Conservation (phyloP, 1,139 yeast genomes). For the Sporopachydermia cereana region DNA sequence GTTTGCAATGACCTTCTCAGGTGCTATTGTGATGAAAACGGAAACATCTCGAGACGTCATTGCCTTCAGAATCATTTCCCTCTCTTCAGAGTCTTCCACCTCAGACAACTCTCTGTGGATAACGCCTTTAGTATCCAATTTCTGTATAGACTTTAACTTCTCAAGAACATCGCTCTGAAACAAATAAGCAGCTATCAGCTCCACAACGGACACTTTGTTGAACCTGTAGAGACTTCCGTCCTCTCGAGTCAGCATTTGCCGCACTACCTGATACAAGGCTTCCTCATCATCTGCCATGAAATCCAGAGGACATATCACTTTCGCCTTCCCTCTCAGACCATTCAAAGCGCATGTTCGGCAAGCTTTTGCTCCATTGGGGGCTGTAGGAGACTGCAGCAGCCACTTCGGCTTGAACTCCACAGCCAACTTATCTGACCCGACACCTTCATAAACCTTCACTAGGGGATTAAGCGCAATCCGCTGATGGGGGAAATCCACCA, state of each 20-base stretch:
- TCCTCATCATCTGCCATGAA: conserved; percentile 16
- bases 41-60: conserved; percentile 30
- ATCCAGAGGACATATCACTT: conserved; percentile 26
- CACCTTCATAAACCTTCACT: conserved; percentile 10
- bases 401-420: conserved; percentile 37
- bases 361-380: conserved; percentile 20
- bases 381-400: conserved; percentile 26
- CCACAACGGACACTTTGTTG: conserved; percentile 10
- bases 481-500: conserved; percentile 6
- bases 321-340: conserved; percentile 17
- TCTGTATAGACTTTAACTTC: conserved; percentile 18
- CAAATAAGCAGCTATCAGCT: conserved; percentile 6
- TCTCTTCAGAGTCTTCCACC: conserved; percentile 14
- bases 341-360: conserved; percentile 36
- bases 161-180: conserved; percentile 14
- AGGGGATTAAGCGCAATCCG: conserved; percentile 6
- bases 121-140: conserved; percentile 18
- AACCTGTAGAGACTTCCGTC: conserved; percentile 5
- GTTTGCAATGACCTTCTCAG: conserved; percentile 6
- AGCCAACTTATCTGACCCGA: conserved; percentile 5
- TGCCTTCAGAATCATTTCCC: conserved; percentile 18
- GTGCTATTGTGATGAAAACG: conserved; percentile 16
- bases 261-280: conserved; percentile 11
- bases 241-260: conserved; percentile 7
- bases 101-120: conserved; percentile 12